Evolutionary conservation across 176 grass and related monocot species (phyloP), one percentile per base, ranked within the genome.

Genomic region (Cenchrus purpureus): DNA sequence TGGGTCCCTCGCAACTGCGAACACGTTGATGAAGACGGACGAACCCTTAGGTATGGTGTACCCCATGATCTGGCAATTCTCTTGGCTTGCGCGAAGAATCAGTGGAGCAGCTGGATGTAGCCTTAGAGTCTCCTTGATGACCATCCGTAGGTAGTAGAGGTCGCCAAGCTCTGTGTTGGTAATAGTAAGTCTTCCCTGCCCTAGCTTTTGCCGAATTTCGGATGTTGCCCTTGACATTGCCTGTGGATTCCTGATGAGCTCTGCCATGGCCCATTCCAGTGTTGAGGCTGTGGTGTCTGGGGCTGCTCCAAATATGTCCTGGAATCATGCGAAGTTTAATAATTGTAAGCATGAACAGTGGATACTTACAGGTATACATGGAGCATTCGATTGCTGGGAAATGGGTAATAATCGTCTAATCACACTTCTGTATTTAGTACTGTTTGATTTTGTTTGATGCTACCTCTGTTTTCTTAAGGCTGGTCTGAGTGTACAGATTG

Each of bases 101-200:
- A 92, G 15, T 1, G 83, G n/a, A 10, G 50, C 65, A 4, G 87
- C 79, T 7, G 90, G 78, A 49, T 79, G 87, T 10, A 89, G 10
- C 60, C 90, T 81, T 9, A 87, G 45, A 1, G 29, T 76, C 19
- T 92, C 90, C 58, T 84, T 92, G 56, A 86, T 80, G 8, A 82
- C 83, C 40, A 81, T 81, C 43, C 63, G 81, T 2, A 92, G 46
- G 83, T 89, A 89, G 8, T 0, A 7, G 3, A 75, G 28, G 10
- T 65, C 19, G 7, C 19, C 48, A 1, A 76, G 20, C 43, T 77
- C 83, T 5, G 56, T 20, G 5, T 46, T 40, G 1, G 55, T 72
- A 3, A 77, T 3, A 0, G 10, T 53, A 8, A 6, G 2, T 25
- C 9, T 42, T 45, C 52, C 76, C 0, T 25, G 86, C 4, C 48